Base-by-base conservation (phyloP, 805 yeast genomes). In the Osmozyma mogii region DNA sequence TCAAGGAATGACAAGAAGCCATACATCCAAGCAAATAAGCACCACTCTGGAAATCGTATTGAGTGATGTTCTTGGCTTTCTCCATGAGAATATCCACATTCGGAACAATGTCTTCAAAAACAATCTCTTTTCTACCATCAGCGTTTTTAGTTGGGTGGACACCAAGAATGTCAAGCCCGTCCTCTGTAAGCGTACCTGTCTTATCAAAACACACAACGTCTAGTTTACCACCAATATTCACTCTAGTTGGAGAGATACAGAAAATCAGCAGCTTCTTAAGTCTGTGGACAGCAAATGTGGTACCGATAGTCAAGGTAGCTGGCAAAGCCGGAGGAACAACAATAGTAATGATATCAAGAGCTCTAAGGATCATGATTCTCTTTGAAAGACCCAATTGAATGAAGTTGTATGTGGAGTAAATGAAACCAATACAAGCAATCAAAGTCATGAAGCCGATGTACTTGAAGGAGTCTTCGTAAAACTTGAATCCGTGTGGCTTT, bases 281-380 rank as follows among this genome's bases (percentile, higher is more conserved):
- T 37, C 97, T 67, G 17, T 75, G 65, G 15, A 92, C 57, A 0
- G 98, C 95, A 61, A 92, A 88, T 41, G 89, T 84, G 0, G 96
- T 88, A 12, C 98, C 99, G 36, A 92, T 89, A 0, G 98, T 87
- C 37, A 92, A 61, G 0, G 99, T 92, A 0, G 98, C 98, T 0
- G 99, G 99, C 25, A 92, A 66, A 0, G 98, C 98, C 1, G 99
- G 99, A 1, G 99, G 99, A 1, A 92, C 96, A 5, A 92, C 98
- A 51, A 92, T 87, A 0, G 99, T 92, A 31, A 92, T 80, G 30
- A 92, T 73, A 58, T 92, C 99, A 32, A 92, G 62, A 0, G 97
- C 97, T 43, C 99, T 71, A 32, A 92, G 61, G 5, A 88, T 66
- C 64, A 92, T 89, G 21, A 80, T 56, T 27, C 65, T 65, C 37